Percentiles rank a stretch among this genome's conserved stretches.
Evolutionary conservation across 2,329 filamentous ascomycete species (phyloP).

Genomic region (Fusarium caatingaense): DNA sequence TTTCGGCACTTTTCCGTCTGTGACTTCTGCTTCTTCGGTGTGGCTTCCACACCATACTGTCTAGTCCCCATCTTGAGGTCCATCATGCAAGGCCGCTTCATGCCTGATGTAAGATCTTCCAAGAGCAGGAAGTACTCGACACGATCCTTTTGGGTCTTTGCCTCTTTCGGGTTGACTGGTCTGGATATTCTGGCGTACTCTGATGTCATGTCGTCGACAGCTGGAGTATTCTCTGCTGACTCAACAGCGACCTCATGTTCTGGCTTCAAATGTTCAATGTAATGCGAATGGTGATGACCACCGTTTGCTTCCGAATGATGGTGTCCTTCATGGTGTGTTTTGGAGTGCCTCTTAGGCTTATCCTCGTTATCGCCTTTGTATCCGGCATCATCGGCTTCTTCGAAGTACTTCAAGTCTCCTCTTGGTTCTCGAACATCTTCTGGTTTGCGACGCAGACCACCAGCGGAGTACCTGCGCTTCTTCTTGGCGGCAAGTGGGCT

Average conservation of each 20-base stretch:
- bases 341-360: constrained; percentile 18
- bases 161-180: constrained; percentile 82
- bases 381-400: constrained; percentile 86
- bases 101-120: constrained; percentile 94
- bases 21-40: constrained; percentile 90
- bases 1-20: constrained; percentile 92
- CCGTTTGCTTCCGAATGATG: constrained; percentile 25
- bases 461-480: constrained; percentile 86
- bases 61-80: constrained; percentile 99
- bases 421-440: constrained; percentile 76
- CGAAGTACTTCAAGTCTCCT: constrained; percentile 89
- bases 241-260: constrained; percentile 47
- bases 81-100: constrained; percentile 96
- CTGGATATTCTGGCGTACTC: constrained; percentile 60
- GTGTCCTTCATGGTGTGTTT: constrained; percentile 12
- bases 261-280: constrained; percentile 50
- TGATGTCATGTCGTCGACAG: constrained; percentile 36
- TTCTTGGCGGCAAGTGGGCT: constrained; percentile 56
- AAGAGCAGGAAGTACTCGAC: constrained; percentile 93
- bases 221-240: constrained; percentile 54
- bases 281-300: constrained; percentile 6
- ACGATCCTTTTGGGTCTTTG: constrained; percentile 72
- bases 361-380: constrained; percentile 72
- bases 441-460: constrained; percentile 80
- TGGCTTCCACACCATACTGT: constrained; percentile 94